Evolutionary conservation across 2,329 filamentous ascomycete genomes (phyloP).

Genomic region (Neonectria magnoliae): DNA sequence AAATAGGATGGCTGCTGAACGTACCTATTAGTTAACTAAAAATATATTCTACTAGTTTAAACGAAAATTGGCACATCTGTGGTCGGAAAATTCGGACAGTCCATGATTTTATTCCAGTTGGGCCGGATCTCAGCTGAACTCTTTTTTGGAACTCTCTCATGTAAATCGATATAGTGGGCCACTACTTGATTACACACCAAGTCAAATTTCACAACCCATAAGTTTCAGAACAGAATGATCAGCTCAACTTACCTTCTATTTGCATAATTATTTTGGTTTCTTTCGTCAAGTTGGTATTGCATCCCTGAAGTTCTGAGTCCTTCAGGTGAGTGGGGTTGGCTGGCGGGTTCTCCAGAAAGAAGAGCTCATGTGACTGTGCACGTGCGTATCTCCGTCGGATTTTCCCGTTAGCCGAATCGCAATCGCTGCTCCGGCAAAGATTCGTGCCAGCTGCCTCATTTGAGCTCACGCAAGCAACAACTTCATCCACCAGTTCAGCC

Average conservation of each 20-base stretch:
- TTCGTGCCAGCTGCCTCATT: conserved; percentile 58
- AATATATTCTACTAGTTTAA: background rate
- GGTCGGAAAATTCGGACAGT: background rate
- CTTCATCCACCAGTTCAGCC: conserved; percentile 60
- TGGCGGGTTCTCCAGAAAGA: no score
- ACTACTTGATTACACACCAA: background rate
- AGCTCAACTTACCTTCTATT: no score
- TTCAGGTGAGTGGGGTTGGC: background rate
- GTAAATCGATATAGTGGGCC: background rate
- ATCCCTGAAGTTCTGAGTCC: background rate
- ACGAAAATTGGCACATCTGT: background rate
- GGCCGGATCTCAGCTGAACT: background rate
- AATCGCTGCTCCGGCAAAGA: conserved; percentile 56
- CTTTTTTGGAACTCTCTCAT: background rate
- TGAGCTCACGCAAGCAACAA: conserved; percentile 57
- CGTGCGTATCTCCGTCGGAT: conserved; percentile 50
- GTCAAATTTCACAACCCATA: background rate
- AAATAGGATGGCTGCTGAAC: background rate
- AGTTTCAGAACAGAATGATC: background rate
- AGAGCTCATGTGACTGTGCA: conserved; percentile 45
- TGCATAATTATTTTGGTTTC: background rate
- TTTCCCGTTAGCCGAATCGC: conserved; percentile 53
- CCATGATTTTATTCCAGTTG: background rate
- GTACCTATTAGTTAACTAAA: background rate
- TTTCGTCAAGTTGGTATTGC: background rate